A percentile compares a stretch with the other conserved stretches of the same genome.
phyloP scores from a whole-genome alignment of 192 early-diverging fungal species.

The Gigaspora rosea region DNA sequence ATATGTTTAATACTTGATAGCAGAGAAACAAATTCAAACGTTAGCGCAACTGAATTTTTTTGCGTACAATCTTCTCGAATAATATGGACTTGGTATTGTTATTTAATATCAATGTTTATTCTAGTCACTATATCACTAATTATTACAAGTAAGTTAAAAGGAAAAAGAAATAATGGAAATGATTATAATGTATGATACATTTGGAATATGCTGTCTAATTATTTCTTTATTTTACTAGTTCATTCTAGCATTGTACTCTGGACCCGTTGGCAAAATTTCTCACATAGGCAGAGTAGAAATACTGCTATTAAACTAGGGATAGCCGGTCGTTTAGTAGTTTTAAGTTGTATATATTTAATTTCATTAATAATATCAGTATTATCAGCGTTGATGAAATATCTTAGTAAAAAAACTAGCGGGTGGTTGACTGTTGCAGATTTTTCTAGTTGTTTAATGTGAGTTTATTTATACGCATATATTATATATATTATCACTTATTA shows the following conservation, averaged over 20 bases:
- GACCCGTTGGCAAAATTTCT: background rate
- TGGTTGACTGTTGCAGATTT: too few species aligned
- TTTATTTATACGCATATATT: too few species aligned
- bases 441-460: too few species aligned
- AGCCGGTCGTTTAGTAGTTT: constrained; percentile 10
- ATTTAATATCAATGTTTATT: background rate
- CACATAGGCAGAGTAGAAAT: background rate
- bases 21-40: background rate
- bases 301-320: constrained; percentile 10
- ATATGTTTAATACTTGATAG: background rate
- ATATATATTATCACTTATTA: too few species aligned
- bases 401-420: too few species aligned
- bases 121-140: background rate
- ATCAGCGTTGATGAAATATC: too few species aligned
- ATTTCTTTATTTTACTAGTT: background rate
- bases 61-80: background rate
- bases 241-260: background rate
- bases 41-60: background rate
- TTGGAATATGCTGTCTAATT: too few species aligned
- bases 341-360: background rate
- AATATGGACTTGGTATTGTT: background rate
- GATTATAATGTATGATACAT: background rate
- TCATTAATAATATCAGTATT: too few species aligned
- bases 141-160: constrained; percentile 16
- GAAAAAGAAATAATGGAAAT: too few species aligned